Evolutionary conservation across 768 basidiomycete species (phyloP), one percentile per base, ranked within the genome.

Genomic region (Psilocybe cyanescens): DNA sequence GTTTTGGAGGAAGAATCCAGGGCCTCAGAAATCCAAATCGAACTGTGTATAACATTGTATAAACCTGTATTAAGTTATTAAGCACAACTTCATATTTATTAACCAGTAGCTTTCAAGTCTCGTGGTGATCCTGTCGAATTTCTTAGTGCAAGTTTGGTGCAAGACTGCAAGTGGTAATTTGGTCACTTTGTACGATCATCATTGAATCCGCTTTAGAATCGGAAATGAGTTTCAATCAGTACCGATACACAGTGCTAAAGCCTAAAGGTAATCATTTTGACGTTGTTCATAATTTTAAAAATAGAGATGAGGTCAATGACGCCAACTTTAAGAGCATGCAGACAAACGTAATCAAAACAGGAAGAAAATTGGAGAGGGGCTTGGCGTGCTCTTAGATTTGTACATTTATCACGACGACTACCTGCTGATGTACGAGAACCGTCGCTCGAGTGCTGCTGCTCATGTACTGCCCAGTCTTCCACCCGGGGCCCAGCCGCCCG

Each of bases 401-500:
- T 44, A 55, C 29, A 16, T 55, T 55, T 46, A 28, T 11, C 31
- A 9, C 4, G 19, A 37, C 35, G n/a, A 54, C 35, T 41, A n/a
- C 24, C 33, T 50, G n/a, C 46, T 41, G 41, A 68, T 68, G 67
- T 57, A 58, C 53, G 49, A 52, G 31, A 58, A 65, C 57, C 60
- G 50, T 17, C 44, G 49, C 16, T 51, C 54, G n/a, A 8, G 41
- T 29, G 48, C 64, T 55, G 19, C 59, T 50, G 33, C 33, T 24
- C 24, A 24, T 35, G 30, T 60, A 48, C 17, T 65, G 24, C 47
- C 64, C 41, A 48, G 8, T 47, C 65, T 67, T 24, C 70, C 67
- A 24, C 62, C 63, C 12, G 68, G 66, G 14, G 70, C 68, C 16
- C 68, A 64, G 57, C 70, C 65, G 19, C 67, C 70, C 35, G 66